Evolutionary conservation across 345 rosid species (phyloP).

Genomic region (Angophora floribunda): DNA sequence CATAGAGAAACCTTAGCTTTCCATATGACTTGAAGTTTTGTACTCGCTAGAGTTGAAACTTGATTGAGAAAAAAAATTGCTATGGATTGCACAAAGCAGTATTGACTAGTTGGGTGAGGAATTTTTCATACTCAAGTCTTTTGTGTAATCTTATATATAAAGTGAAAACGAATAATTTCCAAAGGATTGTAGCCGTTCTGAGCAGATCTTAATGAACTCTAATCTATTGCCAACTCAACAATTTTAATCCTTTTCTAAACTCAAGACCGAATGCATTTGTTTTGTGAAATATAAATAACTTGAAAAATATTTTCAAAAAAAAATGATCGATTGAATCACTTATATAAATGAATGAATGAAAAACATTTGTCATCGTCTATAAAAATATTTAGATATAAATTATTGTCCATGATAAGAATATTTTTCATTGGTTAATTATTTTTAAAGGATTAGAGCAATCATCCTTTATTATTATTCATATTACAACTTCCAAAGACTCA

Average conservation of each 20-base stretch:
- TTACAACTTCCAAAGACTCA: accelerated
- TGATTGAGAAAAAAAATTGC: neutral
- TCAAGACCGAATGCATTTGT: neutral
- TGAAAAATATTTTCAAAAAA: too few relatives aligned
- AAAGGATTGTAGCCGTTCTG: neutral
- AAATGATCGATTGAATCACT: neutral
- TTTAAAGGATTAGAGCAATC: accelerated
- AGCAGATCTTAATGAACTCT: neutral
- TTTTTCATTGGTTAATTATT: neutral
- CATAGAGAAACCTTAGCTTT: neutral
- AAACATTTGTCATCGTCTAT: accelerated
- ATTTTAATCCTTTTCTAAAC: neutral
- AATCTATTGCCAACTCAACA: neutral
- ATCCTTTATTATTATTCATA: too few relatives aligned
- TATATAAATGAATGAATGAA: too few relatives aligned
- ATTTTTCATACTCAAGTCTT: neutral
- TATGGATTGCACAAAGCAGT: neutral
- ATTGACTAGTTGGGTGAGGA: neutral
- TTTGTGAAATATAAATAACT: neutral
- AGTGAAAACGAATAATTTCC: neutral
- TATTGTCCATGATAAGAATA: too few relatives aligned
- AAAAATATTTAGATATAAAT: too few relatives aligned
- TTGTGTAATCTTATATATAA: neutral
- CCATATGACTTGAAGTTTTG: neutral
- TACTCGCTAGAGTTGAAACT: neutral